Base-by-base conservation (phyloP, 1,284 basidiomycete species). In the Ganoderma resinaceum region DNA sequence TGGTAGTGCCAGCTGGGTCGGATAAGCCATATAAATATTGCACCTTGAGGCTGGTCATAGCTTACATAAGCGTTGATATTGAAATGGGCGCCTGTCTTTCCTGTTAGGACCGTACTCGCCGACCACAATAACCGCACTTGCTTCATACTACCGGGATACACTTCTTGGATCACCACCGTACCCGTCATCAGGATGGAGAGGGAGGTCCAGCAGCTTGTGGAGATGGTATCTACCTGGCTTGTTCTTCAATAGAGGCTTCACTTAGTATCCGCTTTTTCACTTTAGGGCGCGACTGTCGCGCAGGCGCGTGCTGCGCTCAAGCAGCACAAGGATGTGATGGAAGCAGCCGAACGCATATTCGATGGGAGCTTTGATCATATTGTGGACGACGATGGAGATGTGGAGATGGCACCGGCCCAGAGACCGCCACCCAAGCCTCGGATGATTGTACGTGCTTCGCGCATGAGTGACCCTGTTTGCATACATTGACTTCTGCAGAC, bases 311-410 rank as follows among this genome's bases (percentile, higher is more conserved):
- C 91, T 57, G 95, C 95, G 16, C 80, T 96, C 75, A 86, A 84
- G 68, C 88, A 90, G 75, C 87, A 92, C 75, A 93, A 89, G 75
- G 95, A 96, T 83, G 92, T 95, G 38, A 94, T 94, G 92, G 85
- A 92, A 75, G 95, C 95, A n/a, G 95, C 95, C 3, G 95, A 94
- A 78, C 88, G 84, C 64, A 91, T 95, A 70, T 92, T 93, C 74
- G 91, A 91, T 68, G 95, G 95, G 23, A 89, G 91, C 73, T 95
- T 95, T 74, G 90, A 92, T 72, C 82, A 92, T 75, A 82, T 95
- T 11, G 82, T 82, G 65, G 90, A 90, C 66, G 89, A 85, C n/a
- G 83, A 84, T 61, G 79, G 78, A 11, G 77, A 80, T 61, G 74
- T 76, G 26, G 73, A 75, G 12, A 77, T 79, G 76, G 60, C 67